A percentile compares a stretch with the other conserved stretches of the same genome.
phyloP scores from a whole-genome alignment of 148 eudicot genomes.

The Polygonum aviculare region DNA sequence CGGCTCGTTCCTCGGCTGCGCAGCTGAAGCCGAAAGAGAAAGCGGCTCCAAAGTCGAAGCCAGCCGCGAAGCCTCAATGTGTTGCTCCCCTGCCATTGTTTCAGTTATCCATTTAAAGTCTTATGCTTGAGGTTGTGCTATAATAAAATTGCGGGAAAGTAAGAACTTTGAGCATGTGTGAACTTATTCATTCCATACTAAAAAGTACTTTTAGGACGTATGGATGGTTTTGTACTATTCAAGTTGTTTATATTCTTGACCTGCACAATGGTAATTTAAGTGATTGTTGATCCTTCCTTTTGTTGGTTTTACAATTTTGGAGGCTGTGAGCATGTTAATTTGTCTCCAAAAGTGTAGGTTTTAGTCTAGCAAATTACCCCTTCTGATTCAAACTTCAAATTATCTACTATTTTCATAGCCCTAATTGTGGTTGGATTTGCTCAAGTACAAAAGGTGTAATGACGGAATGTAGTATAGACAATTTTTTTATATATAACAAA shows the following conservation, averaged over 20 bases:
- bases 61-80: background rate
- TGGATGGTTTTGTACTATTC: background rate
- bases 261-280: background rate
- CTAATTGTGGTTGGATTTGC: no score
- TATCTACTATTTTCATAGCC: background rate
- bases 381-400: no score
- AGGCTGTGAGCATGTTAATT: background rate
- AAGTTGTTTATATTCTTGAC: background rate
- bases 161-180: background rate
- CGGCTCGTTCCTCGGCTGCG: conserved; percentile 8
- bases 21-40: conserved; percentile 9
- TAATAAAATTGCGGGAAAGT: background rate
- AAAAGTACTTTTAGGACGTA: background rate
- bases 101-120: background rate
- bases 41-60: background rate
- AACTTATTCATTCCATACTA: no score
- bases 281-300: no score
- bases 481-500: no score
- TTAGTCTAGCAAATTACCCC: background rate
- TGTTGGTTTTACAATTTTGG: background rate
- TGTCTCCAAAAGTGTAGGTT: background rate
- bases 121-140: background rate
- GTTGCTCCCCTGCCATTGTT: background rate
- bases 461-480: no score
- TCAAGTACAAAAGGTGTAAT: no score